Base-by-base conservation (phyloP, 371 early-diverging fungal species). In the Umbelopsis sp. region DNA sequence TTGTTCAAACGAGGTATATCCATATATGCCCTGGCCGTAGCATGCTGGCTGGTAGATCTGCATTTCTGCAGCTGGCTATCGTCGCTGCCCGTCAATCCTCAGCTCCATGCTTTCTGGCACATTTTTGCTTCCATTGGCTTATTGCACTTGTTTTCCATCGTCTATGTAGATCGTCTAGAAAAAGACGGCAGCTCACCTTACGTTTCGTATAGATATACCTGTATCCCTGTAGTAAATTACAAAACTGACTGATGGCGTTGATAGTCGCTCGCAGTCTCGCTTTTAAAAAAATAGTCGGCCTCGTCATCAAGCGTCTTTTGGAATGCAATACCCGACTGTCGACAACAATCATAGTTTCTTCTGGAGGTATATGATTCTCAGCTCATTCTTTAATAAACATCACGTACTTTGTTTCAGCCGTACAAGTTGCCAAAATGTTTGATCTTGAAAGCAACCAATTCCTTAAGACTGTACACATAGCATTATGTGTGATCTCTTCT, bases 81-180 rank as follows among this genome's bases (percentile, higher is more conserved):
- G 4, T 32, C 57, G 14, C 35, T 57, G n/a, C 57, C 57, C 12
- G 14, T 57, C 29, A 57, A 57, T 35, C 57, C 57, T 4, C 57
- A 57, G n/a, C 35, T 57, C 9, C 57, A 57, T 35, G 57, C 57
- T 14, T 57, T 57, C 29, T 57, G 57, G 57, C 57, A 57, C 57
- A 35, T 57, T 6, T 57, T 57, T 35, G 57, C 57, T 12, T 57
- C 57, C 0, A 57, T 24, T 29, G 57, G 57, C 37, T 29, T 57
- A n/a, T 57, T 57, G 16, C 29, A 57, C 14, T 18, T 57, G 16
- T 57, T 29, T 29, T 35, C 57, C n/a, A 57, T 57, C 4, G 57
- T 57, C 18, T 57, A 57, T 57, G 57, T 57, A 9, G 57, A 57
- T 35, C 29, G 57, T 32, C 29, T 57, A 35, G 35, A 57, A 11